A percentile compares a stretch with the other conserved stretches of the same genome.
phyloP scores from a whole-genome alignment of 78 protist genomes.

The Capsaspora owczarzaki region DNA sequence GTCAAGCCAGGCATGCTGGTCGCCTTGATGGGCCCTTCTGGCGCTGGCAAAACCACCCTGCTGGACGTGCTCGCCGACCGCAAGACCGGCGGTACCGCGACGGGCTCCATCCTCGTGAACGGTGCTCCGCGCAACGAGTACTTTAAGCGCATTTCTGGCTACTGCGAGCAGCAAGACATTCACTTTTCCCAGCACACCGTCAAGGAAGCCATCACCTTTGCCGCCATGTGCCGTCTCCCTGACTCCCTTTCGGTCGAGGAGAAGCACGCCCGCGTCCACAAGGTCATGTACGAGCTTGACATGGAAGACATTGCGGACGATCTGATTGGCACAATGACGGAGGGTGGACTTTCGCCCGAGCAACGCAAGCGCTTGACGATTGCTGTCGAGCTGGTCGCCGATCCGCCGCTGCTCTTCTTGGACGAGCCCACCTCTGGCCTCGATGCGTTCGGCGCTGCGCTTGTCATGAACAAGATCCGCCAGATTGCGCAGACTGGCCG shows the following conservation, averaged over 20 bases:
- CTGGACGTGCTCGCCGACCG: conserved; percentile 14
- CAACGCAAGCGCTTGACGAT: conserved; percentile 70
- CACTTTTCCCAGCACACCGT: conserved; percentile 64
- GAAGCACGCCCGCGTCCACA: conserved; percentile 1
- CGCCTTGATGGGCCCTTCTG: conserved; percentile 21
- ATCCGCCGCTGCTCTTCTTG: conserved; percentile 27
- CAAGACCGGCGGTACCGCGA: background rate
- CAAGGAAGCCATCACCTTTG: conserved; percentile 46
- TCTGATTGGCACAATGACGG: conserved; percentile 35
- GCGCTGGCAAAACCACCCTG: conserved; percentile 26
- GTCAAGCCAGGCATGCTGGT: conserved; percentile 4
- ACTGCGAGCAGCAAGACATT: conserved; percentile 43
- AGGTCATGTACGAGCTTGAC: conserved; percentile 25
- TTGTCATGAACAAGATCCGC: conserved; percentile 15
- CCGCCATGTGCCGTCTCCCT: conserved; percentile 35
- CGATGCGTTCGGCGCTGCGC: conserved; percentile 33
- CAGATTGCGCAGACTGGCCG: background rate
- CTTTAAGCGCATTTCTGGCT: conserved; percentile 8
- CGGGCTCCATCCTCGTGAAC: conserved; percentile 8
- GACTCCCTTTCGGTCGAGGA: background rate
- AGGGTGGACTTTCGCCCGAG: conserved; percentile 63
- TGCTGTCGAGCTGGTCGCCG: conserved; percentile 45
- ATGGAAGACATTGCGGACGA: conserved; percentile 24
- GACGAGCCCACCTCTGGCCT: conserved; percentile 78
- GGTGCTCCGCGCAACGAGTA: background rate